phyloP scores from a whole-genome alignment of 768 basidiomycete genomes.

The Tephrocybe sp. region DNA sequence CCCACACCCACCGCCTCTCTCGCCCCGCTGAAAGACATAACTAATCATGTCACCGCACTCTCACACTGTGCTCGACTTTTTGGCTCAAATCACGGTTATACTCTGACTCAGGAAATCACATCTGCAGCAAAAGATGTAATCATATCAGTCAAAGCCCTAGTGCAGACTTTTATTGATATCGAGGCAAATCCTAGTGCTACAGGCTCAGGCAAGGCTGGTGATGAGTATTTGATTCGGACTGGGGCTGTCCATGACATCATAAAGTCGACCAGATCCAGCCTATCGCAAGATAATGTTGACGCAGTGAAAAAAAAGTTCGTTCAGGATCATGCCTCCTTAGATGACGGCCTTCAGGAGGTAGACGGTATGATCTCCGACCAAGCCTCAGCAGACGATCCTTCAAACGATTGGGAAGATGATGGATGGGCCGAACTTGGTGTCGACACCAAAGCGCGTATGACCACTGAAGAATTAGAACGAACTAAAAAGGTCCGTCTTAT shows the following conservation, averaged over 20 bases:
- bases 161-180: conserved; percentile 38
- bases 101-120: conserved; percentile 42
- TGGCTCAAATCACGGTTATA: conserved; percentile 39
- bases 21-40: conserved; percentile 50
- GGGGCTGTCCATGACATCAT: conserved; percentile 64
- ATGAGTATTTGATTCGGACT: conserved; percentile 54
- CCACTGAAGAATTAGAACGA: conserved; percentile 48
- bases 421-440: conserved; percentile 69
- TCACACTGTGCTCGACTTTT: conserved; percentile 49
- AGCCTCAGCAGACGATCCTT: conserved; percentile 29
- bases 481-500: conserved; percentile 49
- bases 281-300: conserved; percentile 54
- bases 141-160: conserved; percentile 39
- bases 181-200: conserved; percentile 20
- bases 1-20: conserved; percentile 51
- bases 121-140: conserved; percentile 39
- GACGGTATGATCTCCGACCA: conserved; percentile 47
- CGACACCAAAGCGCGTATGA: conserved; percentile 42
- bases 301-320: conserved; percentile 55
- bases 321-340: conserved; percentile 51
- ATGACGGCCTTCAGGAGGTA: conserved; percentile 61
- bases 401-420: conserved; percentile 55
- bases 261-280: conserved; percentile 43
- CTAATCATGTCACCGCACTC: conserved; percentile 45
- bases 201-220: conserved; percentile 23